Evolutionary conservation across 2,329 filamentous ascomycete species (phyloP).

Genomic region (Neopestalotiopsis clavispora): DNA sequence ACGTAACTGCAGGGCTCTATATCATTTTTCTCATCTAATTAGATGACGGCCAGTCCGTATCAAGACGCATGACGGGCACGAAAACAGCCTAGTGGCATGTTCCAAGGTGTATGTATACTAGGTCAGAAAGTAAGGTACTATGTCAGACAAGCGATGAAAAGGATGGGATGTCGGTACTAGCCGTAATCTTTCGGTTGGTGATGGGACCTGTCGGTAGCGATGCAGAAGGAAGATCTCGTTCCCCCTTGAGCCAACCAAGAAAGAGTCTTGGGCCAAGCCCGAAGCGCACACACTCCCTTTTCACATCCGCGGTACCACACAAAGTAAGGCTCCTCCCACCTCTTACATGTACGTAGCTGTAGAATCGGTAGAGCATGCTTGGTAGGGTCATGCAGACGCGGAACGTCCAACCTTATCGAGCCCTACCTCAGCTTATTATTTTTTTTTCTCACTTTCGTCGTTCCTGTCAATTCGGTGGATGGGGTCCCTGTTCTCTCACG

Average conservation of each 20-base stretch:
- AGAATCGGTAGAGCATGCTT: neutral
- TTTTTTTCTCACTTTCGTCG: neutral
- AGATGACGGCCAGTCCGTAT: neutral
- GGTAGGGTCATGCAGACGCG: constrained; percentile 17
- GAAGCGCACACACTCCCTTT: neutral
- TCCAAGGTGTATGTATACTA: neutral
- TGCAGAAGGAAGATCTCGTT: neutral
- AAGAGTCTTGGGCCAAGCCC: neutral
- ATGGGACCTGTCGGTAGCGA: neutral
- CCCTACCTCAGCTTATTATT: neutral
- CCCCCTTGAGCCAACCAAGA: neutral
- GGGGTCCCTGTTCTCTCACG: constrained; percentile 15
- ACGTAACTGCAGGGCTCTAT: neutral
- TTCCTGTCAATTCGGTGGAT: neutral
- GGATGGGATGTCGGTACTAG: neutral
- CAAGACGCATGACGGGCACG: neutral
- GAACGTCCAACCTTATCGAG: constrained; percentile 14
- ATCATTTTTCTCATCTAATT: neutral
- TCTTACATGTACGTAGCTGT: neutral
- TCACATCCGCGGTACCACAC: neutral
- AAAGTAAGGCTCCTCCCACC: neutral
- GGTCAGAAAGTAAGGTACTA: constrained; percentile 1
- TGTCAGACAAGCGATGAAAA: neutral
- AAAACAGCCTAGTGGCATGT: neutral
- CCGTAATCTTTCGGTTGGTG: neutral